Percentiles rank a stretch among this genome's conserved stretches.
Evolutionary conservation across 2,329 filamentous ascomycete genomes (phyloP).

Genomic region (Lojkania enalia): DNA sequence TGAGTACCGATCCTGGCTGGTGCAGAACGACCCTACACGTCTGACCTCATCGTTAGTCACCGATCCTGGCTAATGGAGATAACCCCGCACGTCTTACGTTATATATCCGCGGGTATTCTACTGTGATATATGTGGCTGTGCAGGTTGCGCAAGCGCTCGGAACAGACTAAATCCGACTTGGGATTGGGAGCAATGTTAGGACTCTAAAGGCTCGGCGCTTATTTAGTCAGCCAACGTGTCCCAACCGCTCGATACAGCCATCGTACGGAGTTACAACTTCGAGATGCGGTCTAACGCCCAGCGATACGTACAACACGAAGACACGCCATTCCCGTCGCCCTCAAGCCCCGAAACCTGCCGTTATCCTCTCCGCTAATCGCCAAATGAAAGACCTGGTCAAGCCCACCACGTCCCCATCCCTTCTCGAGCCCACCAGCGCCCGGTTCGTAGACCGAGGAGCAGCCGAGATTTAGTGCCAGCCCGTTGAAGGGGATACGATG

Average conservation of each 20-base stretch:
- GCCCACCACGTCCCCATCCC: slow-evolving; percentile 6
- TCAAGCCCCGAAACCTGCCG: neutral
- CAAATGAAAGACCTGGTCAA: slow-evolving; percentile 4
- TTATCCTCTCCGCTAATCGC: slow-evolving; percentile 3
- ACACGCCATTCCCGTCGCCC: slow-evolving; percentile 1
- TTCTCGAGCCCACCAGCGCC: slow-evolving; percentile 9
- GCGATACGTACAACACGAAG: slow-evolving; percentile 1
- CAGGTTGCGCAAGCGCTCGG: too few relatives aligned
- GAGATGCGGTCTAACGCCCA: neutral
- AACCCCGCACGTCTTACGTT: neutral
- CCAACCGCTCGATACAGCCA: neutral
- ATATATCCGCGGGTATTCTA: neutral
- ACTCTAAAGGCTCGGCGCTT: neutral
- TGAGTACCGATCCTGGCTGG: too few relatives aligned
- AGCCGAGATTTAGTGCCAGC: neutral
- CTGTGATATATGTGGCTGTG: neutral
- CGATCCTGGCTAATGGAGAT: neutral
- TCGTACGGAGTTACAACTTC: slow-evolving; percentile 1
- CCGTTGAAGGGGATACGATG: slow-evolving; percentile 3
- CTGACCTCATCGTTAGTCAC: too few relatives aligned
- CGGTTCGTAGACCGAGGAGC: slow-evolving; percentile 7
- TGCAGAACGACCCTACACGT: too few relatives aligned
- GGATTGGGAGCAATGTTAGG: neutral
- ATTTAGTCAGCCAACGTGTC: slow-evolving; percentile 2
- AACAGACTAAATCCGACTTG: too few relatives aligned